Percentiles rank a stretch among this genome's conserved stretches.
These are phyloP conservation scores for Earliella scabrosa DNA, from an alignment of 1,284 basidiomycete species.

Conservation along the genomic window DNA sequence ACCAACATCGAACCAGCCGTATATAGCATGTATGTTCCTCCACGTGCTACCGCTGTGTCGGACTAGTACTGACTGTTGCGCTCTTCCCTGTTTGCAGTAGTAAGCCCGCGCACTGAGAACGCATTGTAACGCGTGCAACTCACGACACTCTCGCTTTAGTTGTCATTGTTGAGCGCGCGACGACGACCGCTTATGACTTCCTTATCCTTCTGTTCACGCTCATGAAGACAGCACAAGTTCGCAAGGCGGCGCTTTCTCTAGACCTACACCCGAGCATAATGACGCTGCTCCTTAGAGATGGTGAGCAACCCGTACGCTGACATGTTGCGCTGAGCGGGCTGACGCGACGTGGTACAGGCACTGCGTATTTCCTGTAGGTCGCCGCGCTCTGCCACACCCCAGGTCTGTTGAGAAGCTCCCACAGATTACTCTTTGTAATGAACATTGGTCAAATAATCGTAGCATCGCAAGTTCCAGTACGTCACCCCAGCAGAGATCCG, in stretches of 20 bases:
- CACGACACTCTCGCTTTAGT: slow-evolving; percentile 19
- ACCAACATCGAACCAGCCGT: not conserved
- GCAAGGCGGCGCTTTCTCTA: not conserved
- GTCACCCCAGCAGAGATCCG: not conserved
- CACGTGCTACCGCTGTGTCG: not conserved
- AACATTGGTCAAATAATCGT: slow-evolving; percentile 14
- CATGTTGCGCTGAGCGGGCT: not conserved
- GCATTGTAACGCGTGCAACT: not conserved
- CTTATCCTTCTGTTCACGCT: slow-evolving; percentile 25
- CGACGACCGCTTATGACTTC: slow-evolving; percentile 19
- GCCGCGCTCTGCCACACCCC: too few relatives aligned
- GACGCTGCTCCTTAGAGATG: slow-evolving; percentile 23
- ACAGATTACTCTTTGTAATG: slow-evolving; percentile 12
- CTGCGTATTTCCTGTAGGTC: slow-evolving; percentile 24
- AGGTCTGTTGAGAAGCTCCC: not conserved
- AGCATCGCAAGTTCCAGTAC: slow-evolving; percentile 5
- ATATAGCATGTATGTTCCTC: slow-evolving; percentile 17
- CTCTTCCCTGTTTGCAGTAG: not conserved
- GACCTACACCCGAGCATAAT: slow-evolving; percentile 7
- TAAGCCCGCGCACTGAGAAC: not conserved
- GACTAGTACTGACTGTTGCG: not conserved
- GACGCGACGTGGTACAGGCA: slow-evolving; percentile 6
- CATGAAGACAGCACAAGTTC: slow-evolving; percentile 12
- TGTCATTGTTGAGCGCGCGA: slow-evolving; percentile 18
- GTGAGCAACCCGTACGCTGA: too few relatives aligned